Percentiles rank a stretch among this genome's conserved stretches.
phyloP scores from a whole-genome alignment of 2,329 filamentous ascomycete genomes.

The Talaromyces sp. region DNA sequence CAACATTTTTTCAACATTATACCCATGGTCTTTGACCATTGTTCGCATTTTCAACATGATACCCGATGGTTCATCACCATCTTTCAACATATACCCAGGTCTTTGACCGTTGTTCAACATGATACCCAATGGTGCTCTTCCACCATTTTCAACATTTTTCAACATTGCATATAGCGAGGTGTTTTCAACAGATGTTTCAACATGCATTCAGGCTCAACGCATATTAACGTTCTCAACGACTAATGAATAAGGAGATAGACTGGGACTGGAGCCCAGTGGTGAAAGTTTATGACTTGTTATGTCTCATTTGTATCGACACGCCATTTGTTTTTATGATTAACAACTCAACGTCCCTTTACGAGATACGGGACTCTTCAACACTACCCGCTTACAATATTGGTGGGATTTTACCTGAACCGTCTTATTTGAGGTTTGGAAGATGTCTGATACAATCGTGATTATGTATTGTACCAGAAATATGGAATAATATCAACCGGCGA shows the following conservation, averaged over 20 bases:
- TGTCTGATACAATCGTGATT: neutral
- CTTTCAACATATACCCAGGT: too few species aligned
- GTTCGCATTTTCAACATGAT: neutral
- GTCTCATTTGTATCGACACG: neutral
- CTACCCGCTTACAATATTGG: neutral
- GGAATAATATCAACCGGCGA: slow-evolving; percentile 3
- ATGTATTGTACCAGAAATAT: slow-evolving; percentile 8
- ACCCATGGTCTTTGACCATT: slow-evolving; percentile 5
- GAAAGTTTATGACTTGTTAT: neutral
- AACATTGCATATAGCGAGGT: neutral
- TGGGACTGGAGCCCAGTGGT: slow-evolving; percentile 6
- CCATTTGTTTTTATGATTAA: neutral
- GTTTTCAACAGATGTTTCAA: slow-evolving; percentile 7
- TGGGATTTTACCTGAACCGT: neutral
- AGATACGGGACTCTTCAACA: slow-evolving; percentile 10
- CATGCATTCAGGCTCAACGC: slow-evolving; percentile 12
- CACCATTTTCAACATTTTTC: slow-evolving; percentile 1
- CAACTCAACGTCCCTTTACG: neutral
- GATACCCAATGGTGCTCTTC: slow-evolving; percentile 2
- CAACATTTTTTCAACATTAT: slow-evolving; percentile 9
- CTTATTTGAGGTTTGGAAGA: neutral
- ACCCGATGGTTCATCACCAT: neutral
- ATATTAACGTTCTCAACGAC: slow-evolving; percentile 11
- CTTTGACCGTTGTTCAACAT: neutral
- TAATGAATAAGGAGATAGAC: slow-evolving; percentile 6